A percentile compares a stretch with the other conserved stretches of the same genome.
phyloP scores from a whole-genome alignment of 2,329 filamentous ascomycete species.

The Talaromyces funiculosus region DNA sequence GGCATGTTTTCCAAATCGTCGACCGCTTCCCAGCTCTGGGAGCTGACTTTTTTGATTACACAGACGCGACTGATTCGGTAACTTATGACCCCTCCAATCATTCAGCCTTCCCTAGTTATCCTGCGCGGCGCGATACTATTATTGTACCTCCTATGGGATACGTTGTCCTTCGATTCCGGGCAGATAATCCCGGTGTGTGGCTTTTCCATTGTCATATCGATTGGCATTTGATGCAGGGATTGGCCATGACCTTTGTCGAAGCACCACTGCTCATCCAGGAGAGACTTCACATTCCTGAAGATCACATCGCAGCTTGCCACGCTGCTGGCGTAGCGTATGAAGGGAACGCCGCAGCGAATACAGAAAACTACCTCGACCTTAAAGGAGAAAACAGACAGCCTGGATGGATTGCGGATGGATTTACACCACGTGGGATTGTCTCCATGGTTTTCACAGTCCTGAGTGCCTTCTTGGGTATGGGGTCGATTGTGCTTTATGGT shows the following conservation, averaged over 20 bases:
- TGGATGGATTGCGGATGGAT: slow-evolving; percentile 57
- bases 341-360: slow-evolving; percentile 72
- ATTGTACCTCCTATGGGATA: slow-evolving; percentile 61
- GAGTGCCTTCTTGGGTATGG: slow-evolving; percentile 62
- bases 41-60: slow-evolving; percentile 49
- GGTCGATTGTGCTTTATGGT: slow-evolving; percentile 47
- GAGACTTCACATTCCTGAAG: slow-evolving; percentile 50
- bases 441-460: slow-evolving; percentile 72
- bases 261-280: slow-evolving; percentile 58
- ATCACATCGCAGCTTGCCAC: slow-evolving; percentile 11
- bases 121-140: slow-evolving; percentile 64
- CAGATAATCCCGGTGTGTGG: slow-evolving; percentile 53
- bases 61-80: slow-evolving; percentile 31
- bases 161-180: slow-evolving; percentile 53
- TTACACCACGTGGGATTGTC: slow-evolving; percentile 63
- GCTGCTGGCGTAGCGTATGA: slow-evolving; percentile 43
- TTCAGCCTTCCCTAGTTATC: slow-evolving; percentile 46
- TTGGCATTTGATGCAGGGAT: slow-evolving; percentile 65
- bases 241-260: slow-evolving; percentile 60
- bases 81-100: slow-evolving; percentile 23
- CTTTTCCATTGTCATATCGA: slow-evolving; percentile 77
- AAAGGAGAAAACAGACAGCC: slow-evolving; percentile 53
- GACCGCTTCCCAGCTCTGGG: slow-evolving; percentile 53
- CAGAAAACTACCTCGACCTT: slow-evolving; percentile 56
- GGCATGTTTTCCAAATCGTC: slow-evolving; percentile 62